Evolutionary conservation across 2,329 filamentous ascomycete genomes (phyloP).

Genomic region (Sphaerostilbella broomeana): DNA sequence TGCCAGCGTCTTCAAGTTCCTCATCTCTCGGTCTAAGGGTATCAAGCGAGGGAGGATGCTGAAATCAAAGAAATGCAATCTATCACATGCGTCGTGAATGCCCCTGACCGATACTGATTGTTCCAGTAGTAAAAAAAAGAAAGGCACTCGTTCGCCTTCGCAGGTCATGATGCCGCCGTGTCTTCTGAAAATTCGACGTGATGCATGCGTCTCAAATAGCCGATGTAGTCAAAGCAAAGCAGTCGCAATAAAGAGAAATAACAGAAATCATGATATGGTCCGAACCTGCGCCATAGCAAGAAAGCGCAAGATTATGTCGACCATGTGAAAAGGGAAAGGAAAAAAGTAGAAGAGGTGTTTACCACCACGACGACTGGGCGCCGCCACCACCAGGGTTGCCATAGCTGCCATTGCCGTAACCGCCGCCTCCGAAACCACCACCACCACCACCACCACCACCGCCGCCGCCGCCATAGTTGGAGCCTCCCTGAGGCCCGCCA

Average conservation of each 20-base stretch:
- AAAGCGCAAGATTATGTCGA: constrained; percentile 12
- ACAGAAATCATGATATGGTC: constrained; percentile 18
- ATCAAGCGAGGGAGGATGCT: constrained; percentile 37
- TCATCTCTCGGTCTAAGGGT: constrained; percentile 39
- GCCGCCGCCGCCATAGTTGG: constrained; percentile 34
- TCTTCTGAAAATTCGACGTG: constrained; percentile 26
- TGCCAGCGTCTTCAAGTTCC: constrained; percentile 33
- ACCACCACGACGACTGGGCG: constrained; percentile 65
- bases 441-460: constrained; percentile 36
- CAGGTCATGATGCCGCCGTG: constrained; percentile 38
- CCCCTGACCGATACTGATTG: constrained; percentile 32
- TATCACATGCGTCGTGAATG: constrained; percentile 39
- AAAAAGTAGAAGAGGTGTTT: constrained; percentile 28
- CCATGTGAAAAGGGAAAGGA: neutral
- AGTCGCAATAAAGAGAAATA: constrained; percentile 19
- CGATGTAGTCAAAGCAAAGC: constrained; percentile 21
- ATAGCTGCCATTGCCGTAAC: constrained; percentile 44
- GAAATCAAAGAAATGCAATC: constrained; percentile 40
- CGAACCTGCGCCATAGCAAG: constrained; percentile 10
- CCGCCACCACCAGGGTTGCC: constrained; percentile 65
- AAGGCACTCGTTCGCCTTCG: constrained; percentile 29
- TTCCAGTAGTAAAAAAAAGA: constrained; percentile 24
- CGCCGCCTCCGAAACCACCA: constrained; percentile 39
- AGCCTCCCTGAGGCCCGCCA: constrained; percentile 28
- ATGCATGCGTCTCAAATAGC: constrained; percentile 23